A percentile compares a stretch with the other conserved stretches of the same genome.
phyloP scores from a whole-genome alignment of 2,329 filamentous ascomycete genomes.

The Aspergillus aculeatus region DNA sequence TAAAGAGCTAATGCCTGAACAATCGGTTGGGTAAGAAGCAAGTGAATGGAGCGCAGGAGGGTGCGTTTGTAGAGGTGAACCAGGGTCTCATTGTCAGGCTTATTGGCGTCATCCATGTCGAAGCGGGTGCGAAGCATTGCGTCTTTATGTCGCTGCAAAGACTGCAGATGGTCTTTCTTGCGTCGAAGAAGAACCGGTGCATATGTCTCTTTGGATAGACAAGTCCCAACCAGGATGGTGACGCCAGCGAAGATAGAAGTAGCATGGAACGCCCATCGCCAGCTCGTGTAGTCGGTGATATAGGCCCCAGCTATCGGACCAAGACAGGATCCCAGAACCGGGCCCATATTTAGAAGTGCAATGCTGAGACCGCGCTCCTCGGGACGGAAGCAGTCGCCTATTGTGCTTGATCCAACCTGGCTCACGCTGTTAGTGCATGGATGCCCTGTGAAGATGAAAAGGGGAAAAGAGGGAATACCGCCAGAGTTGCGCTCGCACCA shows the following conservation, averaged over 20 bases:
- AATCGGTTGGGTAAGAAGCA: constrained; percentile 58
- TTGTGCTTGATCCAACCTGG: not conserved
- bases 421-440: not conserved
- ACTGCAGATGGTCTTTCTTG: constrained; percentile 46
- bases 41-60: constrained; percentile 53
- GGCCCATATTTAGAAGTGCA: constrained; percentile 5
- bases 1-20: constrained; percentile 55
- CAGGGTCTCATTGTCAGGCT: constrained; percentile 22
- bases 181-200: constrained; percentile 58
- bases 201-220: constrained; percentile 61
- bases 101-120: constrained; percentile 20
- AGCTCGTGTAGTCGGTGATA: constrained; percentile 46
- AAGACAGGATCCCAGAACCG: constrained; percentile 26
- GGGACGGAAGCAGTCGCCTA: constrained; percentile 4
- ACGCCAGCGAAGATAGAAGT: constrained; percentile 59
- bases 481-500: constrained; percentile 6
- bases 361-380: constrained; percentile 6
- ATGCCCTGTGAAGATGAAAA: too few relatives aligned
- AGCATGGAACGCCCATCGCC: constrained; percentile 44
- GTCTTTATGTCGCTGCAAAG: not conserved
- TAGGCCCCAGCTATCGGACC: constrained; percentile 64
- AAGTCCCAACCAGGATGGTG: constrained; percentile 59
- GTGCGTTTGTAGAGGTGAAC: constrained; percentile 32
- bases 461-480: not conserved
- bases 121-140: constrained; percentile 27